A percentile compares a stretch with the other conserved stretches of the same genome.
phyloP scores from a whole-genome alignment of 345 rosid genomes.

The Diplotaxis tenuifolia region DNA sequence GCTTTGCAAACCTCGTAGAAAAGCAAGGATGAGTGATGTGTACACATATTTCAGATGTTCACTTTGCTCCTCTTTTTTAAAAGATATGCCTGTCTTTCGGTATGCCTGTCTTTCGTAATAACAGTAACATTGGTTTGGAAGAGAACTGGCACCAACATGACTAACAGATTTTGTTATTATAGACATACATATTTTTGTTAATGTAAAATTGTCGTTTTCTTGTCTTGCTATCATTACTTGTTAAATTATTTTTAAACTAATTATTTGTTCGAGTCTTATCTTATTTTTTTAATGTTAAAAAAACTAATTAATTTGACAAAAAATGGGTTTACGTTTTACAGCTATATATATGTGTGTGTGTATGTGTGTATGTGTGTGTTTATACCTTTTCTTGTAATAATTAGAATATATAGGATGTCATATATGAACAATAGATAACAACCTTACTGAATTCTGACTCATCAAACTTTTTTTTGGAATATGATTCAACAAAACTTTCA shows the following conservation, averaged over 20 bases:
- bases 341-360: not conserved
- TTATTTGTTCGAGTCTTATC: too few species aligned
- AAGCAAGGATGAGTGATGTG: not conserved
- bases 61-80: not conserved
- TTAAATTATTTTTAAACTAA: not conserved
- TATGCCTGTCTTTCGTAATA: not conserved
- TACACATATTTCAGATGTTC: not conserved
- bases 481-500: not conserved
- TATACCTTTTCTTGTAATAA: not conserved
- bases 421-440: not conserved
- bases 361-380: not conserved
- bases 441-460: not conserved
- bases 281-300: too few species aligned
- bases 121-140: not conserved
- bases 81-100: not conserved
- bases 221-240: not conserved
- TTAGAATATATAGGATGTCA: not conserved
- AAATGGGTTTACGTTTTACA: not conserved
- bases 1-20: not conserved
- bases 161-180: not conserved
- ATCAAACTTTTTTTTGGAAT: not conserved
- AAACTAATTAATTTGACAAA: not conserved
- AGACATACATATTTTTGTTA: too few species aligned
- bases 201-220: too few species aligned
- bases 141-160: not conserved